These are phyloP conservation scores for Ustilago sp. DNA, from an alignment of 1,284 basidiomycete species.

Conservation along the genomic window DNA sequence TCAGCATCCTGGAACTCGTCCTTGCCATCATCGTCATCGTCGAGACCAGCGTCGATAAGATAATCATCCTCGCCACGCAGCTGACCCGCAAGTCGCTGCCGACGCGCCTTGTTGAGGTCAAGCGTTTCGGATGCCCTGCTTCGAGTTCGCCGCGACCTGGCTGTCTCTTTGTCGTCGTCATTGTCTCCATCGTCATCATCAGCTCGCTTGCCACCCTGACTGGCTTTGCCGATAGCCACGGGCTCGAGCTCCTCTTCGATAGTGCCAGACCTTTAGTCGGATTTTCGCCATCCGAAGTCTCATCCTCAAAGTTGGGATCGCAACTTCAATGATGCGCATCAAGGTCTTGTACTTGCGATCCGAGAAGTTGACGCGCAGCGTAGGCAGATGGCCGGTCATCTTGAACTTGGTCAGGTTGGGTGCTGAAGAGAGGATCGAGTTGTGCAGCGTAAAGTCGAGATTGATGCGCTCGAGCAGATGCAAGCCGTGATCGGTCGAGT, in stretches of 20 bases:
- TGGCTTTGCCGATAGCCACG: conserved; percentile 21
- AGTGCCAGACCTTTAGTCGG: conserved; percentile 33
- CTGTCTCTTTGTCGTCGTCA: conserved; percentile 17
- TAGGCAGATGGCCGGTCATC: conserved; percentile 88
- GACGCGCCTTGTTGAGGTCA: conserved; percentile 58
- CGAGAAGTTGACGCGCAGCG: conserved; percentile 91
- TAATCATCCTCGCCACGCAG: conserved; percentile 61
- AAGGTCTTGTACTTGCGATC: conserved; percentile 95
- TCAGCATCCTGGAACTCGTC: conserved; percentile 63
- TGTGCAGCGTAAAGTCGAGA: conserved; percentile 89
- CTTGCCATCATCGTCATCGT: conserved; percentile 52
- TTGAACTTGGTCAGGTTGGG: conserved; percentile 90
- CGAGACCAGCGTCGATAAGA: conserved; percentile 55
- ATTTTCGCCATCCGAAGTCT: conserved; percentile 38
- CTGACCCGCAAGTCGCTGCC: conserved; percentile 59
- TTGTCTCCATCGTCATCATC: conserved; percentile 18
- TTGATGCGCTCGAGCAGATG: conserved; percentile 92
- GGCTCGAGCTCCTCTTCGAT: conserved; percentile 50
- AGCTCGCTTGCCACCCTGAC: conserved; percentile 4
- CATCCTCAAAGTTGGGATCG: conserved; percentile 83
- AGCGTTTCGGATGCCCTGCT: conserved; percentile 41
- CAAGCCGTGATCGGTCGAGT: conserved; percentile 72
- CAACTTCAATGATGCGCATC: conserved; percentile 91
- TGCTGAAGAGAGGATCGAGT: conserved; percentile 89
- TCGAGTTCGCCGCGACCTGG: conserved; percentile 25